Base-by-base conservation (phyloP, 139 green algal species). In the Chlorella sorokiniana region DNA sequence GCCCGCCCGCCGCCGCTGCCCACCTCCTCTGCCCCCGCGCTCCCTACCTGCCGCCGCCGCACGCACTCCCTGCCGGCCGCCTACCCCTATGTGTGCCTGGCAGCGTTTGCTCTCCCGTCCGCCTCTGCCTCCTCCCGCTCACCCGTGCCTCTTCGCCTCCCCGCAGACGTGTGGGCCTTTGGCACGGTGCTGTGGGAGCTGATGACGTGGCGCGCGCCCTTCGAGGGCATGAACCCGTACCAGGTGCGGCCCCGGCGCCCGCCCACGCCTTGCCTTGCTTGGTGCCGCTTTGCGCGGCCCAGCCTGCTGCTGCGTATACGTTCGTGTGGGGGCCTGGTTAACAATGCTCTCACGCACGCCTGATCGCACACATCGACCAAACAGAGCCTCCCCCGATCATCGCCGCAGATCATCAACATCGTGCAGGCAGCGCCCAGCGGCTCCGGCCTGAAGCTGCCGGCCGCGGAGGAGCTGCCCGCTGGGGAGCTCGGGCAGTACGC, bases 111-210 rank as follows among this genome's bases (percentile, higher is more conserved):
- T 59, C 16, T 16, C 48, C 14, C 48, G n/a, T n/a, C n/a, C n/a
- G n/a, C n/a, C n/a, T n/a, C n/a, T n/a, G n/a, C n/a, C n/a, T n/a
- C n/a, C n/a, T n/a, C n/a, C n/a, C n/a, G n/a, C n/a, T n/a, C n/a
- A n/a, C n/a, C n/a, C n/a, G n/a, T 65, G 59, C 25, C 25, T 65
- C 11, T 62, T 33, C 75, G 70, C 31, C 80, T 83, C 44, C 48
- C 69, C 56, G 69, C 84, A 8, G 89, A 91, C 68, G 79, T 91
- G 16, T 93, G 89, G 72, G 82, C 71, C n/a, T 93, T 92, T 70
- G 88, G 89, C 45, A 82, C 90, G 62, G 89, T 93, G 56, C 77
- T 93, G 75, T 92, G 62, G 56, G 76, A 82, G 62, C 44, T 73
- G 3, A 82, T 82, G 76, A 82, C 76, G 3, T 82, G 76, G 76